A percentile compares a stretch with the other conserved stretches of the same genome.
Evolutionary conservation across 2,329 filamentous ascomycete species (phyloP).

Genomic region (Fusarium sp.): DNA sequence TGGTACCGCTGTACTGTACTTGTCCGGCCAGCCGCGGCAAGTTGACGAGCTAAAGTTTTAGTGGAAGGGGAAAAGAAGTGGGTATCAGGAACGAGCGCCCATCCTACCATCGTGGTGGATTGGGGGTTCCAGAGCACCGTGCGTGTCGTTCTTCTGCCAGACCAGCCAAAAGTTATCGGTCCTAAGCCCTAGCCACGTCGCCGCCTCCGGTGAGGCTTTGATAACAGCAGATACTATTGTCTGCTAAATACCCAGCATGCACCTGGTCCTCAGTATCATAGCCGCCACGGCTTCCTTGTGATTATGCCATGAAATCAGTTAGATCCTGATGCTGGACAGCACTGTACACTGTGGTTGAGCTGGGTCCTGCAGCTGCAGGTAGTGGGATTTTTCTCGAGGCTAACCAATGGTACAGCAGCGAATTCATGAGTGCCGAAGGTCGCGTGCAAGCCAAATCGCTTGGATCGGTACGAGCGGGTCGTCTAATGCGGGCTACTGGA

Average conservation of each 20-base stretch:
- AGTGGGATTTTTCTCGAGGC: constrained; percentile 6
- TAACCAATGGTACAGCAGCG: constrained; percentile 16
- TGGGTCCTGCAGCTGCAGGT: neutral
- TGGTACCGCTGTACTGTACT: constrained; percentile 12
- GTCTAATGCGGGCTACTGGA: constrained; percentile 28
- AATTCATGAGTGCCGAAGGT: constrained; percentile 43
- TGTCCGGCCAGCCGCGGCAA: constrained; percentile 43
- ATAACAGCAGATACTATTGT: constrained; percentile 12
- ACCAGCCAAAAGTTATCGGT: constrained; percentile 34
- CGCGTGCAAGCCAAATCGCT: constrained; percentile 46
- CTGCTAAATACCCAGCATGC: neutral
- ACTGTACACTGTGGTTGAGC: constrained; percentile 3
- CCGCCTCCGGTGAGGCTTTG: constrained; percentile 33
- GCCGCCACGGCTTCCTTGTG: neutral
- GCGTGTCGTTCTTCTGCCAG: constrained; percentile 30
- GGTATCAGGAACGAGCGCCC: constrained; percentile 33
- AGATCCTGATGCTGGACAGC: constrained; percentile 1
- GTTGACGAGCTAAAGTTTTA: constrained; percentile 37
- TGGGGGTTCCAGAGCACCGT: constrained; percentile 21
- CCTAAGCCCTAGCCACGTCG: constrained; percentile 34
- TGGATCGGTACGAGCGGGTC: constrained; percentile 44
- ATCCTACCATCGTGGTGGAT: constrained; percentile 32
- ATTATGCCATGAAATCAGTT: neutral
- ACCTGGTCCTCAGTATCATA: neutral
- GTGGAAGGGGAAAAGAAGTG: constrained; percentile 36